A percentile compares a stretch with the other conserved stretches of the same genome.
Evolutionary conservation across 108 stramenopile genomes (phyloP).

Genomic region (Pseudonitzschia pungens): DNA sequence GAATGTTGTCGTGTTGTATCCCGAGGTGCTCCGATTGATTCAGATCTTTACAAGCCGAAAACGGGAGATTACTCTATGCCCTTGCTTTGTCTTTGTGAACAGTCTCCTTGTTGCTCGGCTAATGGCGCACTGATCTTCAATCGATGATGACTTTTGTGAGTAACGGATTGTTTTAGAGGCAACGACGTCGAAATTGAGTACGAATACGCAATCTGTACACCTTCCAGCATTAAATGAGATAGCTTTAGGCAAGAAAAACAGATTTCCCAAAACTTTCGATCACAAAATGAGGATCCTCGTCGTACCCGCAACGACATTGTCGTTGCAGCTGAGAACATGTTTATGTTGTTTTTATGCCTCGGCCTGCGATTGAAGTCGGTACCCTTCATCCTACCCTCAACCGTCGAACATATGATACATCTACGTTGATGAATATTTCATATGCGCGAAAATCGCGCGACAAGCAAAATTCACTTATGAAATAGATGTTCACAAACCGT

Average conservation of each 20-base stretch:
- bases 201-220: background rate
- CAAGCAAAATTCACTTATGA: background rate
- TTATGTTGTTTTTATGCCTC: background rate
- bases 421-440: background rate
- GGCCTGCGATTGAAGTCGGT: conserved; percentile 1
- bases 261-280: too few relatives aligned
- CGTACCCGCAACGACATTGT: conserved; percentile 4
- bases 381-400: background rate
- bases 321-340: background rate
- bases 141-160: background rate
- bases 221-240: background rate
- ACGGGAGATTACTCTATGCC: background rate
- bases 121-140: too few relatives aligned
- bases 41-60: background rate
- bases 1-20: background rate
- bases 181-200: background rate
- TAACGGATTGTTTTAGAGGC: too few relatives aligned
- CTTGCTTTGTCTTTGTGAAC: background rate
- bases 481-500: background rate
- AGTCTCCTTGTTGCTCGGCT: too few relatives aligned
- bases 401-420: background rate
- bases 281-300: background rate
- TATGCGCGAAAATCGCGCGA: background rate
- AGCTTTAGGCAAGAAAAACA: background rate
- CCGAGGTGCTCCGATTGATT: too few relatives aligned